These are phyloP conservation scores for Quercus dentata DNA, from an alignment of 306 rosid species.

Conservation along the genomic window DNA sequence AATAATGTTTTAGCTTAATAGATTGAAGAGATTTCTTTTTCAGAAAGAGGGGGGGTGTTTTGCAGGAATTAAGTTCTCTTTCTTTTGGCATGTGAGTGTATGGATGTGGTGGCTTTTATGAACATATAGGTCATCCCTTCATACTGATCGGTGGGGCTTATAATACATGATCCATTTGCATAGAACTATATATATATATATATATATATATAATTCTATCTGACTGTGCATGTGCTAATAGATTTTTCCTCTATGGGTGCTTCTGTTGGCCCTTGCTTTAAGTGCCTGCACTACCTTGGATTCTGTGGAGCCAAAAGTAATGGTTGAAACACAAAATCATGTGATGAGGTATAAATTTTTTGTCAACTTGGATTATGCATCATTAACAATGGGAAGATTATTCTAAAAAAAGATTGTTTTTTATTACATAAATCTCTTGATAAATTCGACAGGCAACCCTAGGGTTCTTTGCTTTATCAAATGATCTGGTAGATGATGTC, in stretches of 20 bases:
- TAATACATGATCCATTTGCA: neutral
- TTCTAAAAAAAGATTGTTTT: neutral
- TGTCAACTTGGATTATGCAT: neutral
- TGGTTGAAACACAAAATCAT: slow-evolving; percentile 86
- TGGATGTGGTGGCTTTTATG: neutral
- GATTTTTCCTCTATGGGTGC: slow-evolving; percentile 3
- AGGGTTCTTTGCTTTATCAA: slow-evolving; percentile 93
- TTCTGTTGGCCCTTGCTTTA: slow-evolving; percentile 80
- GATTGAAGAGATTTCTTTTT: too few species aligned
- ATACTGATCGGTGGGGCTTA: neutral
- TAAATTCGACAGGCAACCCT: slow-evolving; percentile 79
- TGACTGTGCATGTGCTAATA: neutral
- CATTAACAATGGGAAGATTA: neutral
- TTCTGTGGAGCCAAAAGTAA: slow-evolving; percentile 91
- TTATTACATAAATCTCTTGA: slow-evolving; percentile 22
- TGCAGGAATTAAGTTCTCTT: too few species aligned
- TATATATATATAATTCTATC: neutral
- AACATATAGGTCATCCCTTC: neutral
- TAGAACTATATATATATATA: neutral
- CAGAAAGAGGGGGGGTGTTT: too few species aligned
- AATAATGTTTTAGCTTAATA: neutral
- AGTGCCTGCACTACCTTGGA: slow-evolving; percentile 96
- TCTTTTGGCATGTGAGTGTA: neutral
- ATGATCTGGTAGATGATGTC: slow-evolving; percentile 80
- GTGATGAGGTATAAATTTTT: slow-evolving; percentile 64